Conservation (phyloP, 768 basidiomycete species). For the Cytidiella melzeri region DNA sequence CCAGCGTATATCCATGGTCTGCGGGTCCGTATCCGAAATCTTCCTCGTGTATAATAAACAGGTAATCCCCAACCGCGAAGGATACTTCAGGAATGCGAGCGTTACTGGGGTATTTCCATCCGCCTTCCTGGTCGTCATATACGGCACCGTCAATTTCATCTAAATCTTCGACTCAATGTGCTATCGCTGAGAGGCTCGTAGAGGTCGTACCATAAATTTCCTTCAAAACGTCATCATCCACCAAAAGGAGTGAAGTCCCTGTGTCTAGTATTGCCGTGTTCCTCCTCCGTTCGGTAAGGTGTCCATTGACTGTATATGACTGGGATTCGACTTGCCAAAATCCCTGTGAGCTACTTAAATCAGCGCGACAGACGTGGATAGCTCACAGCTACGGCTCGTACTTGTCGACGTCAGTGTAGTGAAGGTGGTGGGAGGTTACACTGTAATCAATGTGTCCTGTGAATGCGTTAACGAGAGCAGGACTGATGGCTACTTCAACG, state of each 20-base stretch:
- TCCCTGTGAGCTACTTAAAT: conserved; percentile 26
- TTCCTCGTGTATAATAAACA: conserved; percentile 22
- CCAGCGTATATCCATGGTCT: conserved; percentile 22
- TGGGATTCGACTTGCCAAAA: conserved; percentile 34
- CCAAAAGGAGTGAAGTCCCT: conserved; percentile 27
- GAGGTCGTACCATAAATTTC: conserved; percentile 24
- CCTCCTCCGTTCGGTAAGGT: conserved; percentile 18
- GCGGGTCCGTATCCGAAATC: conserved; percentile 23
- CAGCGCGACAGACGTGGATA: neutral
- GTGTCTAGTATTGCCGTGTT: conserved; percentile 36
- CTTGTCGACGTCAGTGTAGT: conserved; percentile 23
- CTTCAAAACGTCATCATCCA: conserved; percentile 28
- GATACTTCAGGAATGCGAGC: conserved; percentile 26
- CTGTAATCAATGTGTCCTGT: conserved; percentile 28
- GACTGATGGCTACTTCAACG: no score
- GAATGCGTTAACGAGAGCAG: neutral
- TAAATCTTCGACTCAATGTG: conserved; percentile 14
- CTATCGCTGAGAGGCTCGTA: neutral
- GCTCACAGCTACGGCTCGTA: conserved; percentile 10
- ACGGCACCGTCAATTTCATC: conserved; percentile 30
- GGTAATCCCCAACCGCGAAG: conserved; percentile 29
- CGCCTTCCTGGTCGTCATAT: conserved; percentile 30
- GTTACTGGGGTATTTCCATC: conserved; percentile 30
- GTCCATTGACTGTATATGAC: conserved; percentile 21
- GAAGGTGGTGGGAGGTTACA: conserved; percentile 24